These are phyloP conservation scores for Babesia ovata DNA, from an alignment of 169 alveolate species.

Conservation along the genomic window DNA sequence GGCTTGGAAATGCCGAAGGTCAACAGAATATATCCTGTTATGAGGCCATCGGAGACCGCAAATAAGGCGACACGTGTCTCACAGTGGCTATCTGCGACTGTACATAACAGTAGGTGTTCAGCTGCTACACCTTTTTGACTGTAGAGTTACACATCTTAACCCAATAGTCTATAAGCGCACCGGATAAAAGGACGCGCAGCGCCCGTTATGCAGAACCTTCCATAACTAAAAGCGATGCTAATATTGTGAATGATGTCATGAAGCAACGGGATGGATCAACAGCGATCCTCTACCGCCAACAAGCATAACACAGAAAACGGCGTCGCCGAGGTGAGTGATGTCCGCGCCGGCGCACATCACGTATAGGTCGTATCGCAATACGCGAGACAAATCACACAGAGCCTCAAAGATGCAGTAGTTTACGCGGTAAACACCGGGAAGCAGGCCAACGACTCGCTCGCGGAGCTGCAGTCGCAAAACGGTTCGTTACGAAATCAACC, in stretches of 20 bases:
- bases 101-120: too few species aligned
- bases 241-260: not conserved
- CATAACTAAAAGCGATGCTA: too few species aligned
- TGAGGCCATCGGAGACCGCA: too few species aligned
- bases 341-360: not conserved
- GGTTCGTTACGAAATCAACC: constrained; percentile 17
- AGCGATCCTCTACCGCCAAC: not conserved
- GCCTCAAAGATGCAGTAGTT: constrained; percentile 40
- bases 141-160: too few species aligned
- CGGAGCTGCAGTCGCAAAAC: constrained; percentile 60
- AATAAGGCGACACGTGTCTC: too few species aligned
- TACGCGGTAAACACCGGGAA: constrained; percentile 42
- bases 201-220: too few species aligned
- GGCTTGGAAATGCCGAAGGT: too few species aligned
- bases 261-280: not conserved
- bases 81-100: too few species aligned
- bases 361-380: constrained; percentile 27
- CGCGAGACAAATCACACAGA: constrained; percentile 15
- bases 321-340: constrained; percentile 14
- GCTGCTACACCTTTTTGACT: too few species aligned
- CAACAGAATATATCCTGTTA: too few species aligned
- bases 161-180: too few species aligned
- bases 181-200: too few species aligned
- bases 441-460: constrained; percentile 44
- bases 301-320: constrained; percentile 14